Base-by-base conservation (phyloP, 2,329 filamentous ascomycete species). In the Hymenoscyphus infarciens region DNA sequence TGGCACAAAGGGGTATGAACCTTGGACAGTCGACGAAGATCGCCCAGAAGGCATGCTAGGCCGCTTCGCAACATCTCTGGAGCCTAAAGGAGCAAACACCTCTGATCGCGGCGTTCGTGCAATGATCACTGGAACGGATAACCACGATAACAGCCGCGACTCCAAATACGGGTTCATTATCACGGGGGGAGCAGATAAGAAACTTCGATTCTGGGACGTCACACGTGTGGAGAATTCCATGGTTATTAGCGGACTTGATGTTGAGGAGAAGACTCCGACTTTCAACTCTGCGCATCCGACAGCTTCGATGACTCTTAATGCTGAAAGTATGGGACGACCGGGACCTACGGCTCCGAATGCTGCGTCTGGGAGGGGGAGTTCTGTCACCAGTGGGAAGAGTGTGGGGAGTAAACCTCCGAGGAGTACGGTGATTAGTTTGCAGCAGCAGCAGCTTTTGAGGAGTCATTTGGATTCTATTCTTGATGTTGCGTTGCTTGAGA, bases 191-290 rank as follows among this genome's bases (percentile, higher is more conserved):
- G 90, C 90, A 11, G 95, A 98, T 75, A 91, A 90, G 77, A 95
- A 91, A 75, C 84, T 99, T 19, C 87, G 95, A 10, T 98, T 96
- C 77, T 99, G 95, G 95, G 94, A 99, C 73, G 82, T 95, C 15
- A 82, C 86, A 10, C 87, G 87, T 10, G 82, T 91, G 10, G 92
- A 97, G 72, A 84, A 87, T 63, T 97, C 91, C 49, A 81, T 83
- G 61, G 83, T 97, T 15, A 88, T 96, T 67, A 96, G 90, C 73
- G 94, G 94, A 0, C 80, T 92, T 11, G 84, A 86, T 62, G 76
- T 80, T 1, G 88, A 92, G 38, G 88, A 92, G 63, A 79, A 84
- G 38, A 87, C 86, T 72, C 89, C 92, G n/a, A 83, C 84, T 10
- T 98, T 93, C 73, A 82, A 84, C 5, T 79, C 83, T 1, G 80